These are phyloP conservation scores for Gossypium stocksii DNA, from an alignment of 345 rosid genomes.

Conservation along the genomic window DNA sequence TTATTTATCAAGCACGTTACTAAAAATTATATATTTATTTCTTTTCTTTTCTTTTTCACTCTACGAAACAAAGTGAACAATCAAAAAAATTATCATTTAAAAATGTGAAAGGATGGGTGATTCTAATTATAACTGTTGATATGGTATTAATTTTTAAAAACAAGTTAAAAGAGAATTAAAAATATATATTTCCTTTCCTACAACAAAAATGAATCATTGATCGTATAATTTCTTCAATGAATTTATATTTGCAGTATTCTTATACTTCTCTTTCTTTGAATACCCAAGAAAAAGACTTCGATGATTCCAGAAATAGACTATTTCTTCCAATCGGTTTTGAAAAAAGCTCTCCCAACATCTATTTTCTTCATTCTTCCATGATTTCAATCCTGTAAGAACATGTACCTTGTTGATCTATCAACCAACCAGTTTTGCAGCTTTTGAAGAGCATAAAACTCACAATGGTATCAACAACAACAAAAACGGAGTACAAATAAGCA, in stretches of 20 bases:
- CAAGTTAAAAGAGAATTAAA: neutral
- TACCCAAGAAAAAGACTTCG: neutral
- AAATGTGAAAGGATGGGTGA: no score
- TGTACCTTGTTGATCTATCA: conserved; percentile 20
- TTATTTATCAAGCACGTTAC: no score
- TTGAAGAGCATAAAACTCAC: conserved; percentile 51
- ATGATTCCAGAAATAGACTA: neutral
- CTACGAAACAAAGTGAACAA: no score
- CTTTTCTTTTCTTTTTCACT: neutral
- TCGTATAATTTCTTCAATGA: neutral
- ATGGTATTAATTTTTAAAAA: no score
- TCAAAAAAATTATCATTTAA: no score
- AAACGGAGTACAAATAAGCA: conserved; percentile 60
- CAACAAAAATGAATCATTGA: conserved; percentile 16
- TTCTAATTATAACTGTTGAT: no score
- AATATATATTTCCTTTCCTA: neutral
- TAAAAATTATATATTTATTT: neutral
- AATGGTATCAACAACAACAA: conserved; percentile 62
- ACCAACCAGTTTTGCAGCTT: conserved; percentile 42
- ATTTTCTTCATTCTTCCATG: conserved; percentile 28
- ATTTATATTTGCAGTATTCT: conserved; percentile 7
- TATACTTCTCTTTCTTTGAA: neutral
- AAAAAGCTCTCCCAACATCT: neutral
- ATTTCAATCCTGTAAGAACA: conserved; percentile 33
- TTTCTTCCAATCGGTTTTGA: no score